Percentiles rank a stretch among this genome's conserved stretches.
These are phyloP conservation scores for Hemerocallis citrina DNA, from an alignment of 106 monocot genomes.

Conservation along the genomic window DNA sequence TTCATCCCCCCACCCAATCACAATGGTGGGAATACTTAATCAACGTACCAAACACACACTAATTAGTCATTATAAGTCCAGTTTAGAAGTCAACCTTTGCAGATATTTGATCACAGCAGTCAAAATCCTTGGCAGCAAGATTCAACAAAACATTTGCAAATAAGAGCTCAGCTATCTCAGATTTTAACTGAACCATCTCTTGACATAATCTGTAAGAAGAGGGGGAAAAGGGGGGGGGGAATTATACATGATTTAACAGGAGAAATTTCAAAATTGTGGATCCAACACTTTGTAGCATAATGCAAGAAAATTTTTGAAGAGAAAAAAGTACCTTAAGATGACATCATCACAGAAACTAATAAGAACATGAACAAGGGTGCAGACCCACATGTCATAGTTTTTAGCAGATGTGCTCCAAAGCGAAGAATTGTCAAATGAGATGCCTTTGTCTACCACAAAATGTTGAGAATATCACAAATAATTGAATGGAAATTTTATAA, in stretches of 20 bases:
- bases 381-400: slow-evolving; percentile 70
- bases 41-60: no score
- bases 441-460: slow-evolving; percentile 3
- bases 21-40: no score
- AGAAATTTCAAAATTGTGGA: background rate
- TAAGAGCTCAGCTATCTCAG: slow-evolving; percentile 74
- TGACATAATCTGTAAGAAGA: slow-evolving; percentile 62
- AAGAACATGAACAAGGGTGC: slow-evolving; percentile 64
- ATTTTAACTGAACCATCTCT: slow-evolving; percentile 62
- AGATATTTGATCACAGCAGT: slow-evolving; percentile 60
- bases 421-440: slow-evolving; percentile 35
- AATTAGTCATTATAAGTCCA: background rate
- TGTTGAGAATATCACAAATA: slow-evolving; percentile 4
- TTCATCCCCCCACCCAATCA: no score
- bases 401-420: slow-evolving; percentile 60
- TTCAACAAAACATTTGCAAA: slow-evolving; percentile 65
- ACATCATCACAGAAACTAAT: slow-evolving; percentile 52
- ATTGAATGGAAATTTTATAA: no score
- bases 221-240: background rate
- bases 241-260: background rate
- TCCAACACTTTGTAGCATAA: background rate
- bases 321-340: slow-evolving; percentile 46
- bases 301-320: background rate
- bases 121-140: slow-evolving; percentile 29
- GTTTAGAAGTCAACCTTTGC: slow-evolving; percentile 33